Percentiles rank a stretch among this genome's conserved stretches.
phyloP scores from a whole-genome alignment of 805 yeast species.

The Vanderwaltozyma verrucispora region DNA sequence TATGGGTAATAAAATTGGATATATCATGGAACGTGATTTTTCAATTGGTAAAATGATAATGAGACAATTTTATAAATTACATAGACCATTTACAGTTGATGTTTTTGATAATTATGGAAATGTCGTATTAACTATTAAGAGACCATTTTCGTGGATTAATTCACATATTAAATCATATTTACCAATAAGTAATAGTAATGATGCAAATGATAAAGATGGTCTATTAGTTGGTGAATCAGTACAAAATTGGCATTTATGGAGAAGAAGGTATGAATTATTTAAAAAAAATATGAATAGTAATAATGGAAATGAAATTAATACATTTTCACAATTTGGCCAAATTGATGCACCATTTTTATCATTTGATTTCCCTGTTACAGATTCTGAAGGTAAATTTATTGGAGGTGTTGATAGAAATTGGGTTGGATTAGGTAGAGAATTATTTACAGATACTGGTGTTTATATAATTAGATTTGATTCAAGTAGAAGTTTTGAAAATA shows the following conservation, averaged over 20 bases:
- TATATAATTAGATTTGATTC: constrained; percentile 75
- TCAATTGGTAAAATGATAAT: constrained; percentile 60
- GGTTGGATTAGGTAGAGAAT: constrained; percentile 89
- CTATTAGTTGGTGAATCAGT: constrained; percentile 69
- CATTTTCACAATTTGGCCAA: constrained; percentile 68
- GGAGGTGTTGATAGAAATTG: constrained; percentile 86
- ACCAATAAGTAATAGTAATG: constrained; percentile 29
- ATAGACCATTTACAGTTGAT: constrained; percentile 76
- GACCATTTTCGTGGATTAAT: constrained; percentile 84
- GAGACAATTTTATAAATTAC: constrained; percentile 74
- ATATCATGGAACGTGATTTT: constrained; percentile 70
- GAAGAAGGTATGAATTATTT: constrained; percentile 78
- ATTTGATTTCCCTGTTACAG: constrained; percentile 71
- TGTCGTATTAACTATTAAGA: constrained; percentile 49
- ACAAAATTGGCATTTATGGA: constrained; percentile 94
- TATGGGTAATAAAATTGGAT: constrained; percentile 65
- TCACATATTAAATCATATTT: constrained; percentile 69
- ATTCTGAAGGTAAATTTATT: constrained; percentile 46
- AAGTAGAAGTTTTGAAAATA: constrained; percentile 51
- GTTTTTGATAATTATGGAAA: constrained; percentile 57
- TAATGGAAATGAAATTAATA: too few species aligned
- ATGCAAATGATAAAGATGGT: constrained; percentile 12
- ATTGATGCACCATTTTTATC: constrained; percentile 82
- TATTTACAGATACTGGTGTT: constrained; percentile 91
- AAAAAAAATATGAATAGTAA: constrained; percentile 29